These are phyloP conservation scores for Penicillium corylophilum DNA, from an alignment of 2,329 filamentous ascomycete genomes.

Conservation along the genomic window DNA sequence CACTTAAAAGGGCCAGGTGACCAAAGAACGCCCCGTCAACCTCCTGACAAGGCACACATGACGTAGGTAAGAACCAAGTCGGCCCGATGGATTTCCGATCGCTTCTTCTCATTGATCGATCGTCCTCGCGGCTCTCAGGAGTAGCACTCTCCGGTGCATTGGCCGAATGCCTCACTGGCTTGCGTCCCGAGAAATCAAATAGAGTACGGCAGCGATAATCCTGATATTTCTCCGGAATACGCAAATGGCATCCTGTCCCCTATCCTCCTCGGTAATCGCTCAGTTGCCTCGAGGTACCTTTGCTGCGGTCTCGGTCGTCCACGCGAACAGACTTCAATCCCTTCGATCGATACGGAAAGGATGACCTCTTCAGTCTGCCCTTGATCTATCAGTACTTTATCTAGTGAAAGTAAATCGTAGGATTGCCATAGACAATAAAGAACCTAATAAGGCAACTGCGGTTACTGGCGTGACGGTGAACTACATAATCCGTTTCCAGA, in stretches of 20 bases:
- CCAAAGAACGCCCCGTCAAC: not conserved
- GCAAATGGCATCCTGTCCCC: constrained; percentile 1
- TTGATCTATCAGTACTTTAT: no score
- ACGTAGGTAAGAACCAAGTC: constrained; percentile 6
- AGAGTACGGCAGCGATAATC: constrained; percentile 17
- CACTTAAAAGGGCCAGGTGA: not conserved
- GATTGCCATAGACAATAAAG: no score
- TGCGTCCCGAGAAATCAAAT: constrained; percentile 23
- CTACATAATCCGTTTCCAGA: not conserved
- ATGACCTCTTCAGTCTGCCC: not conserved
- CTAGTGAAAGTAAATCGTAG: not conserved
- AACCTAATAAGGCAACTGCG: no score
- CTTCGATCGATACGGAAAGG: constrained; percentile 9
- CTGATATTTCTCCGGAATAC: constrained; percentile 10
- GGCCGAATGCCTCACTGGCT: constrained; percentile 6
- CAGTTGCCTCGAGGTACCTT: constrained; percentile 10
- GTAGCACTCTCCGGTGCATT: constrained; percentile 7
- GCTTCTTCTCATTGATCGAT: constrained; percentile 23
- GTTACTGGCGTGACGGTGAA: not conserved
- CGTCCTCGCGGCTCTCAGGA: constrained; percentile 8
- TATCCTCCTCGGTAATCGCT: not conserved
- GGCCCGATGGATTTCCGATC: constrained; percentile 20
- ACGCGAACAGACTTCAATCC: constrained; percentile 10
- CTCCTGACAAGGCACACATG: constrained; percentile 1
- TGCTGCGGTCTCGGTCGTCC: constrained; percentile 8